Percentiles rank a stretch among this genome's conserved stretches.
Conservation (phyloP, 2,329 filamentous ascomycete genomes). For the Claviceps fusiformis region DNA sequence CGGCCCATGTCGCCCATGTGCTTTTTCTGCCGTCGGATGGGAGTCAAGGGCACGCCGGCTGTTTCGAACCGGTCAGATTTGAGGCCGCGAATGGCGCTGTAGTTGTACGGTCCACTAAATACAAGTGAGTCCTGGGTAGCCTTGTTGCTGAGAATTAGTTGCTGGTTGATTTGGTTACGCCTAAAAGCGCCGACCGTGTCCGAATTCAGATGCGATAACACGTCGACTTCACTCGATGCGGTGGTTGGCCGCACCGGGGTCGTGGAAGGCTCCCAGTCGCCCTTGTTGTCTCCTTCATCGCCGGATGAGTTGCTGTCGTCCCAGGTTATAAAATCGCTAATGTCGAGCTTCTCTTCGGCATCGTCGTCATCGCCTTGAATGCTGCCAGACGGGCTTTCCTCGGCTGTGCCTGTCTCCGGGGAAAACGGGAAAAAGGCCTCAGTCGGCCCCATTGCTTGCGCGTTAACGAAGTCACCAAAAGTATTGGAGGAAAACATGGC, state of each 20-base stretch:
- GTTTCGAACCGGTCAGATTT: slow-evolving; percentile 53
- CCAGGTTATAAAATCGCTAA: slow-evolving; percentile 63
- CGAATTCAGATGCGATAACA: slow-evolving; percentile 46
- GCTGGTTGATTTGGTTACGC: slow-evolving; percentile 49
- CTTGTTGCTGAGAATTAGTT: slow-evolving; percentile 45
- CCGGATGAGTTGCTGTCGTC: slow-evolving; percentile 44
- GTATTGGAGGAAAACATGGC: slow-evolving; percentile 49
- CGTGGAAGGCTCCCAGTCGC: slow-evolving; percentile 32
- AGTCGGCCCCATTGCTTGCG: slow-evolving; percentile 56
- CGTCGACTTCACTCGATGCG: slow-evolving; percentile 31
- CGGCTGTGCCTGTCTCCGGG: slow-evolving; percentile 41
- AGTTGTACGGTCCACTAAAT: slow-evolving; percentile 45
- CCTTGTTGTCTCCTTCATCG: slow-evolving; percentile 39
- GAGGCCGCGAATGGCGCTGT: slow-evolving; percentile 48
- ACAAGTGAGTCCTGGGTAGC: slow-evolving; percentile 49
- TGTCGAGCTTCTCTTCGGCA: slow-evolving; percentile 47
- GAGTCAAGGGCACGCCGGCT: slow-evolving; percentile 55
- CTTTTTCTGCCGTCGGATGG: slow-evolving; percentile 45
- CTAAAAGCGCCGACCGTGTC: slow-evolving; percentile 70
- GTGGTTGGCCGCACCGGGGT: slow-evolving; percentile 39
- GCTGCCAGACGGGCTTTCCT: slow-evolving; percentile 30
- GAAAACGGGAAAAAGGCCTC: slow-evolving; percentile 64
- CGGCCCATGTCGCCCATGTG: slow-evolving; percentile 29
- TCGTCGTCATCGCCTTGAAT: slow-evolving; percentile 45
- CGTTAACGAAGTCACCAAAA: slow-evolving; percentile 43